Evolutionary conservation across 2,329 filamentous ascomycete species (phyloP), one percentile per base, ranked within the genome.

Genomic region (Ceratocystis huliohia): DNA sequence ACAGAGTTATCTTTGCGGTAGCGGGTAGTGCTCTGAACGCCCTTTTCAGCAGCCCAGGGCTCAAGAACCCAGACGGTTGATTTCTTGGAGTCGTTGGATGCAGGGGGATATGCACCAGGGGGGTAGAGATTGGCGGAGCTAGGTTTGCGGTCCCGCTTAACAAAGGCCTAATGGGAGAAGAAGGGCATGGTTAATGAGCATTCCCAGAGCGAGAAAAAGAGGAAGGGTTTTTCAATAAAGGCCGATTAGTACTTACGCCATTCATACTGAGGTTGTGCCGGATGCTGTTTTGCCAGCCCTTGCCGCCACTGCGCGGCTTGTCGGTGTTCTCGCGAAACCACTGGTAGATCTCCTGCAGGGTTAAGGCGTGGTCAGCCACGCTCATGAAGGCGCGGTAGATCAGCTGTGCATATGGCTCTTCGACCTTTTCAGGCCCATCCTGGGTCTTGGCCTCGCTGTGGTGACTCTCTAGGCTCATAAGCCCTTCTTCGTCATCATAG

Each of bases 211-310:
- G 66, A 46, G 69, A 65, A 17, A 67, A 57, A 22, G 48, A 48
- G 20, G 20, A 53, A n/a, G 3, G 6, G 20, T 22, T 5, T 6
- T n/a, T 50, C 17, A 50, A n/a, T 22, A 50, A n/a, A 22, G 13
- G 33, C 33, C 33, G 33, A 2, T 8, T 3, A 37, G n/a, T 13
- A 70, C 77, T 76, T 84, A 96, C 93, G 68, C 82, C 82, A 72
- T 97, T 97, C 92, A 97, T 96, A 61, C 91, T 96, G 6, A 97
- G 79, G 71, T 97, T 97, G 75, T 97, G 93, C 1, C 93, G 84
- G 70, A 97, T 95, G 74, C 90, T 96, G 75, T 96, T 97, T 76
- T 93, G 88, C 93, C 93, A 97, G 8, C 92, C 93, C 71, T 86
- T 88, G 13, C 76, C 78, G 6, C 79, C 80, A 59, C 81, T 81